Evolutionary conservation across 2,329 filamentous ascomycete species (phyloP).

Genomic region (Clonostachys sp.): DNA sequence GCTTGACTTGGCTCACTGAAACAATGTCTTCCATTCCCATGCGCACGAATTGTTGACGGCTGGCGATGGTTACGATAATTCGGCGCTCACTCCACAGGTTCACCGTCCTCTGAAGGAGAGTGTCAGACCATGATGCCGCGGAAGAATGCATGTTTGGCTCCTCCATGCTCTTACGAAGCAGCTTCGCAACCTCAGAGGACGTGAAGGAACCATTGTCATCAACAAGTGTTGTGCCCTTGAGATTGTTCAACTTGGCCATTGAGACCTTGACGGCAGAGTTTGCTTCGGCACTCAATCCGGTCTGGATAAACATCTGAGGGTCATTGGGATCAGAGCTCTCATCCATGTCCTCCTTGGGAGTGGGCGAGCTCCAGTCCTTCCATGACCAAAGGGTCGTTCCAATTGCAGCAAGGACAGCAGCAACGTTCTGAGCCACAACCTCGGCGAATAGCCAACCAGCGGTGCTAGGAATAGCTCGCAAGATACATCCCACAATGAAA

Average conservation of each 20-base stretch:
- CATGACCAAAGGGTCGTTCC: conserved; percentile 21
- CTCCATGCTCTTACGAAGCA: conserved; percentile 10
- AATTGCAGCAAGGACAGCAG: conserved; percentile 20
- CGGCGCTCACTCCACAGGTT: conserved; percentile 14
- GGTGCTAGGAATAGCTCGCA: conserved; percentile 19
- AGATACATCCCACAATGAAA: conserved; percentile 20
- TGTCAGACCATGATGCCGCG: conserved; percentile 9
- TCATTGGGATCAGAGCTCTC: not conserved
- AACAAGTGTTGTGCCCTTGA: conserved; percentile 2
- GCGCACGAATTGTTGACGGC: conserved; percentile 15
- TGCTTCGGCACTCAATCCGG: conserved; percentile 1
- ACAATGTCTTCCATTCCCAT: conserved; percentile 13
- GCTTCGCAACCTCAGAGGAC: conserved; percentile 10
- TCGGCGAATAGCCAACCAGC: conserved; percentile 20
- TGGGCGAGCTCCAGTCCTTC: conserved; percentile 12
- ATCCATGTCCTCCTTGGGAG: not conserved
- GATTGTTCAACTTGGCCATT: not conserved
- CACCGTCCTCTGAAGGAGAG: conserved; percentile 11
- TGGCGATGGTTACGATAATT: conserved; percentile 12
- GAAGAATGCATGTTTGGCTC: conserved; percentile 9
- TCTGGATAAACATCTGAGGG: conserved; percentile 5
- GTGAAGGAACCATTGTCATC: conserved; percentile 7
- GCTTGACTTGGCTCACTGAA: conserved; percentile 14
- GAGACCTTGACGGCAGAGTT: not conserved
- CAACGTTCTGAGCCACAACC: conserved; percentile 20